Base-by-base conservation (phyloP, 352 stramenopile genomes). In the Phytophthora pini region DNA sequence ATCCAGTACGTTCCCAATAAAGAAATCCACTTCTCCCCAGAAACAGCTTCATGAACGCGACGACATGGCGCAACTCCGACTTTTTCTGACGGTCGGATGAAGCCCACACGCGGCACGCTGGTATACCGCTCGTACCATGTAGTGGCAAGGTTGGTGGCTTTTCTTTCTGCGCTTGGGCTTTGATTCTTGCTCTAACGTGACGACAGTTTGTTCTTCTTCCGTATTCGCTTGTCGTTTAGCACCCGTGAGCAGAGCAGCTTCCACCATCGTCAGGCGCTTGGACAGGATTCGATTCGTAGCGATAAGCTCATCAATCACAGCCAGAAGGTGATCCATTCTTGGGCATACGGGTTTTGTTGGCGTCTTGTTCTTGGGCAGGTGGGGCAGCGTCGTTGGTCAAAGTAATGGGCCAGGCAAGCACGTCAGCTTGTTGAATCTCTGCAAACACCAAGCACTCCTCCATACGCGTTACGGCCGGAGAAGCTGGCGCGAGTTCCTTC, bases 21-120 rank as follows among this genome's bases (percentile, higher is more conserved):
- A 20, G 17, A 20, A 20, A 20, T 20, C 17, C 17, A 20, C 17
- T 20, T 20, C 17, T 20, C 17, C 17, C 17, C 17, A 20, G 17
- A 20, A 70, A 67, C 1, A 65, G 12, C 56, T 66, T 70, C 61
- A 70, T 64, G 43, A n/a, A 67, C n/a, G 60, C 50, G 6, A 74
- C 66, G 31, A 64, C 13, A 39, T 60, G 59, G 47, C 51, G 59
- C 1, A 15, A 56, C 2, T 70, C 60, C 3, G 55, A 70, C 13
- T 67, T 70, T 39, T 74, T 74, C 32, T 66, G 60, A 4, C 60
- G 59, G 17, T 66, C 50, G 17, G 15, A 5, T 0, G 41, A 60
- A 0, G 55, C 24, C 50, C 44, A 56, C 31, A 9, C 0, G 44
- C 7, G 55, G 55, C 8, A 58, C 39, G 1, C 8, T 11, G 1